Evolutionary conservation across 2,329 filamentous ascomycete species (phyloP), one percentile per base, ranked within the genome.

Genomic region (Neonectria sp.): DNA sequence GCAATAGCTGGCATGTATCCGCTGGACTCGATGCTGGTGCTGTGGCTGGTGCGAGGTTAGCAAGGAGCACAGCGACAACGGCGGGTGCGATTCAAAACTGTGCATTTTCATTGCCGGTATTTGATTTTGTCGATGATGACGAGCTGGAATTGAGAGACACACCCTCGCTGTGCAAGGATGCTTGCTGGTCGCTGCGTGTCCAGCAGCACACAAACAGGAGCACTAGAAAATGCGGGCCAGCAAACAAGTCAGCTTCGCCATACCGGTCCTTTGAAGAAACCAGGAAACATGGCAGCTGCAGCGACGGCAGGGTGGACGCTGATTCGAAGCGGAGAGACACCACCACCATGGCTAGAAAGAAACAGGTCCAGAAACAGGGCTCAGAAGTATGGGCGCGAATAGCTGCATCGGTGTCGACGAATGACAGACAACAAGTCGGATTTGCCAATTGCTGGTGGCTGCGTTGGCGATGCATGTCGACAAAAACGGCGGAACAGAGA

Each of bases 391-490:
- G 4, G 49, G n/a, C n/a, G 17, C 7, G 29, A 52, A 33, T 52
- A n/a, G 29, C 46, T 51, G 49, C 29, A 21, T n/a, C 49, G 9
- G 29, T 12, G 27, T 35, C n/a, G 51, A 24, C 51, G 51, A 52
- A 52, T 52, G 4, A 33, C 9, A 7, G 29, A 35, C 29, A 33
- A 8, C n/a, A 24, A 9, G 49, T 24, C 17, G 37, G 31, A 21
- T 17, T 17, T 33, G 17, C n/a, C 3, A 24, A 13, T 37, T 15
- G 29, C 27, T 21, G 29, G 49, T 52, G 48, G 48, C 17, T 52
- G 48, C 48, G 27, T 33, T 33, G 48, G 49, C 49, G 49, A 52
- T 52, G 49, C 49, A 33, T 24, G 29, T 33, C 29, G 49, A 33
- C 49, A 21, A 52, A 52, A 17, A 21, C 49, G 49, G 27, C 8